These are phyloP conservation scores for Colletotrichum sp. DNA, from an alignment of 2,329 filamentous ascomycete genomes.

Conservation along the genomic window DNA sequence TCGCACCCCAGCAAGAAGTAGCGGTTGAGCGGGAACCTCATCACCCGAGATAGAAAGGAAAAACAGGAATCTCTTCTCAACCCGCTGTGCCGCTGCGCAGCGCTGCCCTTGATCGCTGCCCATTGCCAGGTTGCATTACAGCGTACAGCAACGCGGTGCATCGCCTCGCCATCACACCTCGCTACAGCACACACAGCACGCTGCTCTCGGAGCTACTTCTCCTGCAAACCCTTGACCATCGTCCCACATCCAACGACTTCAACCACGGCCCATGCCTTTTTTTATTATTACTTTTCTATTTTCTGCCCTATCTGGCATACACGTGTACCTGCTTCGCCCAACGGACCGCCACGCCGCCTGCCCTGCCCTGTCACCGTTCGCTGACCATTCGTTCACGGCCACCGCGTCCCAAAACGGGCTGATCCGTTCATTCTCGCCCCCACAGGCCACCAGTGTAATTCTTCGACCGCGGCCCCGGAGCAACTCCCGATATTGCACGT, in stretches of 20 bases:
- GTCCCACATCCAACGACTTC: background rate
- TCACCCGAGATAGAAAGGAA: background rate
- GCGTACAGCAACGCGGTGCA: background rate
- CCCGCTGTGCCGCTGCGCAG: background rate
- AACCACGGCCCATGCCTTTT: background rate
- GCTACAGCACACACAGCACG: background rate
- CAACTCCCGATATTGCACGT: background rate
- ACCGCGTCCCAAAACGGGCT: background rate
- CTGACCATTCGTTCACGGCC: background rate
- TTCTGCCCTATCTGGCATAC: background rate
- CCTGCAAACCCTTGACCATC: background rate
- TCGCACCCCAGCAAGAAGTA: background rate
- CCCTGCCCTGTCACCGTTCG: background rate
- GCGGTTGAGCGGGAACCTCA: background rate
- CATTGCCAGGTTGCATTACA: background rate
- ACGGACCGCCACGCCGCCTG: background rate
- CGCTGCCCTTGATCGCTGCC: background rate
- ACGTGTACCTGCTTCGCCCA: background rate
- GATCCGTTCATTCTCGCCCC: background rate
- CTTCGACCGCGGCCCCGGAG: background rate
- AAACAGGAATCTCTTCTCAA: background rate
- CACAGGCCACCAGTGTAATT: background rate
- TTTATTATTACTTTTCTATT: background rate
- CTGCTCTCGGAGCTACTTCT: background rate
- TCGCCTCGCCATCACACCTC: background rate